These are phyloP conservation scores for Ceratocystis albifundus DNA, from an alignment of 2,329 filamentous ascomycete genomes.

Conservation along the genomic window DNA sequence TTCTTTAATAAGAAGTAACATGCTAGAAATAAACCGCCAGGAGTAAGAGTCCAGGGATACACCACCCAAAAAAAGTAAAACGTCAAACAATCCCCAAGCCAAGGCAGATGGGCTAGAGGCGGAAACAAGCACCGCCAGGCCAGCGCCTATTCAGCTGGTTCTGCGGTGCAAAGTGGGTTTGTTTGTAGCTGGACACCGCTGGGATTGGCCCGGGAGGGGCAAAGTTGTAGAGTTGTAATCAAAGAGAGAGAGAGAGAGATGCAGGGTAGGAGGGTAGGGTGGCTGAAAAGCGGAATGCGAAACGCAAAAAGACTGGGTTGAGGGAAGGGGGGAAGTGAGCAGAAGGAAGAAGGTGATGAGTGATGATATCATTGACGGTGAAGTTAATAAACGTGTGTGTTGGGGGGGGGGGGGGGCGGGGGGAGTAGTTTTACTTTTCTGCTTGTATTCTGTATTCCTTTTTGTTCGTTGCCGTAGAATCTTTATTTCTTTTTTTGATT, in stretches of 20 bases:
- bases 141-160: not conserved
- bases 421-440: not conserved
- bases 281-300: not conserved
- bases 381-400: not conserved
- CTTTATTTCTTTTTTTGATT: not conserved
- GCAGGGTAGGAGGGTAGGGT: not conserved
- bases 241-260: not conserved
- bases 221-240: not conserved
- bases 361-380: not conserved
- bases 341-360: not conserved
- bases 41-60: not conserved
- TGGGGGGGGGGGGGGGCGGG: too few species aligned
- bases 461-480: not conserved
- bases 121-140: not conserved
- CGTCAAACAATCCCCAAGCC: not conserved
- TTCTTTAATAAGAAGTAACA: not conserved
- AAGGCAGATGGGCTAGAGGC: not conserved
- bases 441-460: not conserved
- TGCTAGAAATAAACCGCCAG: not conserved
- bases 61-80: not conserved
- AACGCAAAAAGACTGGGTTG: not conserved
- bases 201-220: not conserved
- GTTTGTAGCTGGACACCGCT: not conserved
- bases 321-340: not conserved
- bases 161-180: conserved; percentile 1